phyloP scores from a whole-genome alignment of 2,329 filamentous ascomycete genomes.

The Colletotrichum echinochloae region DNA sequence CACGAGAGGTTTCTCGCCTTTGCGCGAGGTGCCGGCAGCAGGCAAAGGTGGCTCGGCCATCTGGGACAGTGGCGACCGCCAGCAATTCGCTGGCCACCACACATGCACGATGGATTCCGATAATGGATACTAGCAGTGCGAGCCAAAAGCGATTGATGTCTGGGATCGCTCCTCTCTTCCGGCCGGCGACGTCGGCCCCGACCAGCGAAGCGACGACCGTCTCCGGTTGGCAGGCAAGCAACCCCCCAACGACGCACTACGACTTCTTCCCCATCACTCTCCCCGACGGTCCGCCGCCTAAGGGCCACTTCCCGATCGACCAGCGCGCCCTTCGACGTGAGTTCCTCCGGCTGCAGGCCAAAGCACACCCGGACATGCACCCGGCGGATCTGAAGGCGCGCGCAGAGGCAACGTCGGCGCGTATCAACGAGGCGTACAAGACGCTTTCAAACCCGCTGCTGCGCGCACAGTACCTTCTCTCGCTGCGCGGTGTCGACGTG shows the following conservation, averaged over 20 bases:
- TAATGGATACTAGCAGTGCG: background rate
- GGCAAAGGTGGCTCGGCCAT: constrained; percentile 41
- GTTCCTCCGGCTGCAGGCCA: constrained; percentile 85
- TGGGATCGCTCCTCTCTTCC: background rate
- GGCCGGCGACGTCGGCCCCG: constrained; percentile 23
- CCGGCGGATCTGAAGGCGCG: constrained; percentile 64
- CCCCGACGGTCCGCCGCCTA: constrained; percentile 80
- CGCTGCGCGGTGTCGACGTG: constrained; percentile 80
- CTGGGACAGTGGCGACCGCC: constrained; percentile 37
- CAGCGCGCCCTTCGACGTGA: constrained; percentile 78
- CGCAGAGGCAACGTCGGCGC: constrained; percentile 82
- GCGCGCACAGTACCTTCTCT: constrained; percentile 89
- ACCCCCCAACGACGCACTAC: constrained; percentile 74
- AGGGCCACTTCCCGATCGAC: constrained; percentile 81
- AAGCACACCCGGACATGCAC: constrained; percentile 79
- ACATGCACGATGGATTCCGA: constrained; percentile 3
- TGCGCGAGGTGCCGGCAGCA: constrained; percentile 51
- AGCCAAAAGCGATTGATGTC: constrained; percentile 38
- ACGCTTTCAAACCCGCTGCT: constrained; percentile 82
- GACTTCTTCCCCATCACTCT: constrained; percentile 87
- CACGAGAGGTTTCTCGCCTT: constrained; percentile 48
- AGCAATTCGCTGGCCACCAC: constrained; percentile 18
- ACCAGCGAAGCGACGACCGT: constrained; percentile 6
- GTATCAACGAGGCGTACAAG: constrained; percentile 92
- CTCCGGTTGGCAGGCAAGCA: constrained; percentile 14